Evolutionary conservation across 176 grass and related monocot genomes (phyloP), one percentile per base, ranked within the genome.

Genomic region (Oryza meyeriana): DNA sequence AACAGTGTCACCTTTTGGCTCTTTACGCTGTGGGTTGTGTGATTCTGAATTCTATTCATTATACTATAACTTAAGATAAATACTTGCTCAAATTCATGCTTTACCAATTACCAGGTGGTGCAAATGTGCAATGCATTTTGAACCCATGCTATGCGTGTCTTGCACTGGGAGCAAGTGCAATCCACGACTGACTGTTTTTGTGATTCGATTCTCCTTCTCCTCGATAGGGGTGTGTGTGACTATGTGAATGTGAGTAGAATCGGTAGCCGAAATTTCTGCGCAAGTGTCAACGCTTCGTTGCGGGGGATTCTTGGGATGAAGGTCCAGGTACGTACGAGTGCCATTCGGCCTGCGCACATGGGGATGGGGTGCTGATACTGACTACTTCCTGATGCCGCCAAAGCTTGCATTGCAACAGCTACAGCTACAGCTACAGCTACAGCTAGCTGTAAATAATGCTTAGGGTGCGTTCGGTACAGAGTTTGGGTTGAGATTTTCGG

Each of bases 251-350:
- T 8, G 38, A 8, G 42, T 61, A n/a, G 6, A 42, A 33, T 33
- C 32, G 2, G 32, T 4, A n/a, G 4, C 39, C 71, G 47, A 55
- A 24, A 13, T 57, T 74, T 57, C 7, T 58, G 72, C n/a, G 50
- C n/a, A 62, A 72, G 48, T 42, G 79, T 82, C 80, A 82, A 64
- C 57, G 55, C 79, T 41, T 72, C 68, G 79, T 72, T 44, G 52
- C 3, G 5, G 17, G 66, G 11, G 67, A 62, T 72, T 52, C 29
- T 79, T 14, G 28, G 63, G 24, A 67, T 8, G 62, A 30, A 22
- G 57, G 20, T 41, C 48, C 48, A 52, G 3, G 17, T 8, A 52
- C 18, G 48, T 8, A 22, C 6, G 16, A 17, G 50, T 55, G 50
- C 1, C 47, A 52, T 52, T 52, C 6, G 42, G 38, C 38, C 38